Evolutionary conservation across 2,329 filamentous ascomycete genomes (phyloP).

Genomic region (Sporothrix dimorphospora): DNA sequence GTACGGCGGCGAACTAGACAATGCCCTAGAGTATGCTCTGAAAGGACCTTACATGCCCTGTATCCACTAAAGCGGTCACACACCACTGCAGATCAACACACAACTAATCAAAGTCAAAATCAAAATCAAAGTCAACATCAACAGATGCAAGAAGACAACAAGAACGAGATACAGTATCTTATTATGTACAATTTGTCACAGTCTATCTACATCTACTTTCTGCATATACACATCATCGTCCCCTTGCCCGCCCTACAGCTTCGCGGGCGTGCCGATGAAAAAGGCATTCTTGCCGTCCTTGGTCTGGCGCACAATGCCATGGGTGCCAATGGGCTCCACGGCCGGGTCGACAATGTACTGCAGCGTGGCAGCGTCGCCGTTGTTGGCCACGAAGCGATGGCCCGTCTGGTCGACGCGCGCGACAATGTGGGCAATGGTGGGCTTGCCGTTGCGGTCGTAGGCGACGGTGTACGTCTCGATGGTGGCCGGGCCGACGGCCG

Average conservation of each 20-base stretch:
- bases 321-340: constrained; percentile 22
- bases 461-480: constrained; percentile 28
- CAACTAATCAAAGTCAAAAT: background rate
- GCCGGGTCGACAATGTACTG: constrained; percentile 9
- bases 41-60: background rate
- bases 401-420: background rate
- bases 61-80: background rate
- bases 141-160: background rate
- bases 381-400: constrained; percentile 24
- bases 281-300: constrained; percentile 27
- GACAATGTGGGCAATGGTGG: constrained; percentile 15
- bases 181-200: constrained; percentile 3
- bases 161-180: background rate
- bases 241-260: background rate
- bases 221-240: background rate
- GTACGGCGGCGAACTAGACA: too few relatives aligned
- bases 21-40: background rate
- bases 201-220: background rate
- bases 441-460: constrained; percentile 17
- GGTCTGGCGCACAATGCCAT: constrained; percentile 15
- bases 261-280: constrained; percentile 9
- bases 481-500: constrained; percentile 12
- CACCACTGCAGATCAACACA: background rate
- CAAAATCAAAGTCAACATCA: background rate
- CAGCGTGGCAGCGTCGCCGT: constrained; percentile 24